phyloP scores from a whole-genome alignment of 768 basidiomycete species.

The Sarcodon aspratus region DNA sequence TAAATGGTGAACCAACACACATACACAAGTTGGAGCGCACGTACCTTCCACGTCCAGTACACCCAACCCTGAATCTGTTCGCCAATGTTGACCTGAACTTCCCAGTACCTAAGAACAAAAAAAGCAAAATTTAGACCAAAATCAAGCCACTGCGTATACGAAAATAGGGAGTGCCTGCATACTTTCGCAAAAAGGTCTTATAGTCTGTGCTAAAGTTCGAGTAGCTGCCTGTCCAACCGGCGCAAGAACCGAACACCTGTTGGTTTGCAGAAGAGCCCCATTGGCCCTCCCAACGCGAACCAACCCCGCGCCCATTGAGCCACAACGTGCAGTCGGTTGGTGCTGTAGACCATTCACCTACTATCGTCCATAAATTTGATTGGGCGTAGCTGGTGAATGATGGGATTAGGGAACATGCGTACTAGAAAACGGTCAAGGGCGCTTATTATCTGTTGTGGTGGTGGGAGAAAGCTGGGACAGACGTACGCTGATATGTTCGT shows the following conservation, averaged over 20 bases:
- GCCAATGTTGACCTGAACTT: constrained; percentile 66
- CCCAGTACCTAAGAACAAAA: constrained; percentile 48
- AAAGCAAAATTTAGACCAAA: background rate
- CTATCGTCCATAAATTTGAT: constrained; percentile 58
- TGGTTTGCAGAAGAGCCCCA: constrained; percentile 24
- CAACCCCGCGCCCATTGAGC: constrained; percentile 69
- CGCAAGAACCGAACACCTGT: constrained; percentile 48
- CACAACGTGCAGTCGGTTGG: constrained; percentile 67
- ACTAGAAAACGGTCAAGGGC: constrained; percentile 19
- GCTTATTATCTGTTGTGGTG: background rate
- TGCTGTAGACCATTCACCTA: constrained; percentile 75
- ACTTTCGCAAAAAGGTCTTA: constrained; percentile 51
- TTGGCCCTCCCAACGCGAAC: constrained; percentile 60
- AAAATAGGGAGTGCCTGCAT: constrained; percentile 12
- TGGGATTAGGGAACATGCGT: constrained; percentile 40
- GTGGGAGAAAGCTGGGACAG: background rate
- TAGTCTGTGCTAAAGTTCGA: constrained; percentile 49
- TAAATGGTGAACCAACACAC: background rate
- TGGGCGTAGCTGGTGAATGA: constrained; percentile 34
- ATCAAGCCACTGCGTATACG: constrained; percentile 5
- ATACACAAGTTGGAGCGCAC: constrained; percentile 4
- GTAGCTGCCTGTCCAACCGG: constrained; percentile 48
- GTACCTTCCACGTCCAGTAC: constrained; percentile 72
- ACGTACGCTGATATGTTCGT: constrained; percentile 43
- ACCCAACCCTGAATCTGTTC: constrained; percentile 66